Evolutionary conservation across 176 grass and related monocot genomes (phyloP), one percentile per base, ranked within the genome.

Genomic region (Hyparrhenia diplandra): DNA sequence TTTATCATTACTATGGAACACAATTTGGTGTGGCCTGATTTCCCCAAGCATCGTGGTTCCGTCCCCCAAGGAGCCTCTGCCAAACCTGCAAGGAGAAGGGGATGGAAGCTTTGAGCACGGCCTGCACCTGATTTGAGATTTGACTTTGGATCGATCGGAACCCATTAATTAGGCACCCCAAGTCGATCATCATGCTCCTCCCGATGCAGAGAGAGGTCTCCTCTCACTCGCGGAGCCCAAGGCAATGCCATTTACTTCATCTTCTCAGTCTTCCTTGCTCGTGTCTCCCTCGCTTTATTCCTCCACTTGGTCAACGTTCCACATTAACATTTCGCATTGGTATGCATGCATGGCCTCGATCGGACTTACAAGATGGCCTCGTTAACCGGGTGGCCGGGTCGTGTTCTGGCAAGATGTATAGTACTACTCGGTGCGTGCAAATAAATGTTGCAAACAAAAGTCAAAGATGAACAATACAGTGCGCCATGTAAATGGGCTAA

Each of bases 131-230:
- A 12, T 36, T 42, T 69, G 37, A 70, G 54, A 29, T 64, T 72
- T 80, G 84, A 86, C 84, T 80, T 75, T 55, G 59, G n/a, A n/a
- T n/a, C n/a, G 58, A 20, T 34, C 12, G 67, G 23, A 13, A 47
- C 17, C 64, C 49, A 69, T 77, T 76, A 37, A 84, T 84, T 43
- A 68, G 81, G 47, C 17, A 17, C 47, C 20, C 47, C 62, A n/a
- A n/a, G n/a, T n/a, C 72, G 9, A 28, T 21, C 76, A 2, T 2
- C 77, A 0, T 36, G 21, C 78, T 6, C n/a, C 21, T 45, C 82
- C 78, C 77, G 13, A 82, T 29, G 82, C 55, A n/a, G n/a, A n/a
- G n/a, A 47, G 18, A 55, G 67, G 54, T 77, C 59, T 55, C 64
- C 82, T 42, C n/a, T 39, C 64, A 13, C 51, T 54, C 51, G 51